Conservation (phyloP, 179 eudicot species). For the Vitellaria paradoxa region DNA sequence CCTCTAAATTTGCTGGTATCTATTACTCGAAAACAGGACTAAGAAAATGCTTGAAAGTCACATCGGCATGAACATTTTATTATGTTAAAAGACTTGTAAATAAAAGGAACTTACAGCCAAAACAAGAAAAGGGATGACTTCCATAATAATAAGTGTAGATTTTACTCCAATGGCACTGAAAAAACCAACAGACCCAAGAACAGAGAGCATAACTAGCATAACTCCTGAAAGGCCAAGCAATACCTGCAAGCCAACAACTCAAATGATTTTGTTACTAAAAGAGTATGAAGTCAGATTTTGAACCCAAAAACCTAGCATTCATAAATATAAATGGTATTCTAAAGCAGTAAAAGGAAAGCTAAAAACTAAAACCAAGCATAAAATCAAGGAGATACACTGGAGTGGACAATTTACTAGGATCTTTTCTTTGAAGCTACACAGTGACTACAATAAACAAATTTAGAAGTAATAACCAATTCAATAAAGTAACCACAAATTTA, state of each 20-base stretch:
- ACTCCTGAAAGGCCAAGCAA: constrained; percentile 96
- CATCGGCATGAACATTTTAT: background rate
- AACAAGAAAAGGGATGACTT: constrained; percentile 99
- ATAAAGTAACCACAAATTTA: no score
- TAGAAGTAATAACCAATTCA: background rate
- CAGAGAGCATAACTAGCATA: constrained; percentile 92
- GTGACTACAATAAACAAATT: background rate
- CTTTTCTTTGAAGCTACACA: background rate
- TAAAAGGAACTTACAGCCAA: constrained; percentile 75
- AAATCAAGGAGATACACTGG: background rate
- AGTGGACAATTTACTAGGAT: background rate
- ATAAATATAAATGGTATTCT: background rate
- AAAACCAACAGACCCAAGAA: constrained; percentile 94
- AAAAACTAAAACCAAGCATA: background rate
- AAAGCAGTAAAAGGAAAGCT: constrained; percentile 2
- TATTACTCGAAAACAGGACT: background rate
- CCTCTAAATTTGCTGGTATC: background rate
- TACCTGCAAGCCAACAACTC: constrained; percentile 47
- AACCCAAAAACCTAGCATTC: background rate
- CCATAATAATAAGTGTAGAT: constrained; percentile 98
- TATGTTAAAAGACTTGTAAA: background rate
- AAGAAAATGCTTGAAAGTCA: background rate
- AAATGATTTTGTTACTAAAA: background rate
- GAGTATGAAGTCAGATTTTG: background rate
- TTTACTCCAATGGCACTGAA: constrained; percentile 98